A percentile compares a stretch with the other conserved stretches of the same genome.
phyloP scores from a whole-genome alignment of 176 grass and related monocot species.

The Avena eriantha region DNA sequence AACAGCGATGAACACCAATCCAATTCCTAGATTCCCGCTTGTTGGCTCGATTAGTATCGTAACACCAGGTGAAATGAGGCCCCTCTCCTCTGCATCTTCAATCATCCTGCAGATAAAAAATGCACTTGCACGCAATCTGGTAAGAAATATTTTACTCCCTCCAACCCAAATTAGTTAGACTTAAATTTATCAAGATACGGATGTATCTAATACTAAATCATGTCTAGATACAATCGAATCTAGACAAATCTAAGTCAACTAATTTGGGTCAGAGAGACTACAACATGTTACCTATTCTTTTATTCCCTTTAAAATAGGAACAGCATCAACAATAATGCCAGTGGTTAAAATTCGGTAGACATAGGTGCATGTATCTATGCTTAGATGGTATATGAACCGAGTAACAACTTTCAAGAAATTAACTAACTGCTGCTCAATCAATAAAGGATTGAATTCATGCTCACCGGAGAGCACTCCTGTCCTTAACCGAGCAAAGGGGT shows the following conservation, averaged over 20 bases:
- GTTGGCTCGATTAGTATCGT: slow-evolving; percentile 66
- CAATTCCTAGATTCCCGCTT: slow-evolving; percentile 77
- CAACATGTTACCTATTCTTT: too few species aligned
- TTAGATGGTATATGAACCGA: background rate
- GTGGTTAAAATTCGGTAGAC: background rate
- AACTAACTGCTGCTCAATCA: background rate
- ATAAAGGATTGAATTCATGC: background rate
- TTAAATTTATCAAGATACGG: too few species aligned
- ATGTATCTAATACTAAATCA: too few species aligned
- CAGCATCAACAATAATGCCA: too few species aligned
- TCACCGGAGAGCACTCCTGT: slow-evolving; percentile 68
- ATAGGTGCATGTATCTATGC: background rate
- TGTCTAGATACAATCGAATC: too few species aligned
- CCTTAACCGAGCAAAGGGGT: slow-evolving; percentile 80
- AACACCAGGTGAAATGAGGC: slow-evolving; percentile 62
- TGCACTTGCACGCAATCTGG: background rate
- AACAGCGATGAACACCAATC: slow-evolving; percentile 50
- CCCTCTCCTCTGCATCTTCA: slow-evolving; percentile 84
- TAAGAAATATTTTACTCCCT: too few species aligned
- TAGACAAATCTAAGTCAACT: too few species aligned
- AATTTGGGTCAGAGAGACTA: too few species aligned
- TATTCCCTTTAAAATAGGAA: background rate
- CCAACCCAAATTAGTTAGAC: too few species aligned
- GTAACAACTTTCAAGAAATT: background rate
- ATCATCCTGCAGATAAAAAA: slow-evolving; percentile 58